Percentiles rank a stretch among this genome's conserved stretches.
Evolutionary conservation across 352 stramenopile genomes (phyloP).

Genomic region (Phytophthora foliorum): DNA sequence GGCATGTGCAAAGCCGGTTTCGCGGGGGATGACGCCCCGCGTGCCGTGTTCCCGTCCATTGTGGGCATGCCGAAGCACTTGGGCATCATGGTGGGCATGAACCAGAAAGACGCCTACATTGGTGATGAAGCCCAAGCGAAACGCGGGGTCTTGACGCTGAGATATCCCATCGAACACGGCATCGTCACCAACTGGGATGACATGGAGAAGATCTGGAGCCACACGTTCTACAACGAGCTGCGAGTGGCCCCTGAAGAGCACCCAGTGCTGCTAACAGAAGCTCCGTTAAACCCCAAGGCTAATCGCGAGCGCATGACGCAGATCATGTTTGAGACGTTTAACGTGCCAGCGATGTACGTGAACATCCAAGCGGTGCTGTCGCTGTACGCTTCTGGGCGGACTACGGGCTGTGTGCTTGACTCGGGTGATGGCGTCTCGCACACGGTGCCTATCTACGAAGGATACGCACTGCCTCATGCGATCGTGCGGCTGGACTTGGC

Average conservation of each 20-base stretch:
- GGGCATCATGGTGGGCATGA: constrained; percentile 98
- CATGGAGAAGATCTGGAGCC: constrained; percentile 99
- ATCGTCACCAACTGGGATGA: constrained; percentile 99
- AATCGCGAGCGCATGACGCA: constrained; percentile 95
- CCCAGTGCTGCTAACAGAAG: constrained; percentile 95
- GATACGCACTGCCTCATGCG: constrained; percentile 94
- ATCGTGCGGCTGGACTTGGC: constrained; percentile 95
- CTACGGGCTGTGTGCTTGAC: constrained; percentile 96
- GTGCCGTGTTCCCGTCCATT: constrained; percentile 97
- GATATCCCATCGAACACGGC: constrained; percentile 99
- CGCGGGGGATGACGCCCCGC: constrained; percentile 96
- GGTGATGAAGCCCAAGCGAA: constrained; percentile 95
- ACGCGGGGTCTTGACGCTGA: constrained; percentile 93
- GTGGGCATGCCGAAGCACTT: constrained; percentile 96
- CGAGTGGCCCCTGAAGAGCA: constrained; percentile 96
- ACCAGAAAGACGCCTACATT: constrained; percentile 96
- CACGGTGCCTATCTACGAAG: constrained; percentile 97
- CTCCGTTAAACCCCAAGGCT: constrained; percentile 94
- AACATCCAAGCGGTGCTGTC: constrained; percentile 95
- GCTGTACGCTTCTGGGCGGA: constrained; percentile 96
- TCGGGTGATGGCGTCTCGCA: constrained; percentile 95
- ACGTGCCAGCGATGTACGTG: constrained; percentile 94
- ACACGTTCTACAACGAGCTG: constrained; percentile 99
- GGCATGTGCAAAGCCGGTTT: constrained; percentile 99
- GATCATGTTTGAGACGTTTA: constrained; percentile 98